A percentile compares a stretch with the other conserved stretches of the same genome.
Evolutionary conservation across 129 eudicot species (phyloP).

Genomic region (sunflower (Helianthus annuus)): HanXRQr2.0-SUNRISE NC_035446.2:161337755-161338254

Average conservation of each 20-base stretch:
- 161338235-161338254: slow-evolving; percentile 18
- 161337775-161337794: slow-evolving; percentile 19
- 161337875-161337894: slow-evolving; percentile 32
- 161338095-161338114: not conserved
- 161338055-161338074: not conserved
- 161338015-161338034: not conserved
- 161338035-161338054: not conserved
- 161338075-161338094: not conserved
- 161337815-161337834: slow-evolving; percentile 37
- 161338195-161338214: not conserved
- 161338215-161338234: slow-evolving; percentile 21
- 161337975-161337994: not conserved
- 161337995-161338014: not conserved
- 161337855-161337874: slow-evolving; percentile 46
- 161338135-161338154: not conserved
- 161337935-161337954: not conserved
- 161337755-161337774: slow-evolving; percentile 11
- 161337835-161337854: slow-evolving; percentile 41
- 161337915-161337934: not conserved
- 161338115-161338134: no score
- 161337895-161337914: slow-evolving; percentile 8
- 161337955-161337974: not conserved
- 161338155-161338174: not conserved
- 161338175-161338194: not conserved
- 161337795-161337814: slow-evolving; percentile 21